These are phyloP conservation scores for Aureobasidium sp. DNA, from an alignment of 2,329 filamentous ascomycete species.

Conservation along the genomic window DNA sequence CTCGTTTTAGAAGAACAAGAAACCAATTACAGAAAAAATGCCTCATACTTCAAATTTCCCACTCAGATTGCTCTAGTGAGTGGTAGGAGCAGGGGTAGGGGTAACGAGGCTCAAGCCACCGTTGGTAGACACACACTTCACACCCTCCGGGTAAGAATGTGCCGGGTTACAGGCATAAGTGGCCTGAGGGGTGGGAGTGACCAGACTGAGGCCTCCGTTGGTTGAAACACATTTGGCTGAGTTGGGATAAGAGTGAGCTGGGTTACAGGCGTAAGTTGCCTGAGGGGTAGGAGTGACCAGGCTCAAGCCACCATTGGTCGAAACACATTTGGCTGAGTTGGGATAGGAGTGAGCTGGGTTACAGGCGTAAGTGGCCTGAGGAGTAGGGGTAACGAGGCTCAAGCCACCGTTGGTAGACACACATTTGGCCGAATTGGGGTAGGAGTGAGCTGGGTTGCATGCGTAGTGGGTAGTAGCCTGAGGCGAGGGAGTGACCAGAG, in stretches of 20 bases:
- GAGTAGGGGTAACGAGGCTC: neutral
- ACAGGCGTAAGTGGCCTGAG: neutral
- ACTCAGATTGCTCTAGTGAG: neutral
- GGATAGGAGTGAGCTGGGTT: constrained; percentile 7
- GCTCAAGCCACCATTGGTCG: neutral
- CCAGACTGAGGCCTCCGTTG: constrained; percentile 14
- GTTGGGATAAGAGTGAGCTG: neutral
- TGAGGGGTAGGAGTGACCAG: neutral
- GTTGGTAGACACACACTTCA: neutral
- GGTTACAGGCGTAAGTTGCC: constrained; percentile 6
- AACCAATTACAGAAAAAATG: neutral
- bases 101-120: constrained; percentile 4
- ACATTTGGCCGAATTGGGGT: neutral
- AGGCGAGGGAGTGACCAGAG: constrained; percentile 5
- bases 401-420: constrained; percentile 7
- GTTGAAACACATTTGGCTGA: neutral
- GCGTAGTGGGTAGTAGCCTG: neutral
- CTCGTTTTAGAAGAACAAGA: no score
- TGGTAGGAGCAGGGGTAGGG: constrained; percentile 2
- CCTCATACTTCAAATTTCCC: neutral
- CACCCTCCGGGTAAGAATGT: neutral
- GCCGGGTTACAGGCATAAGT: neutral
- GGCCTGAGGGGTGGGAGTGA: neutral
- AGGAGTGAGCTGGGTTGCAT: constrained; percentile 10
- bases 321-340: neutral